phyloP scores from a whole-genome alignment of 176 grass and related monocot species.

The Guadua angustifolia region DNA sequence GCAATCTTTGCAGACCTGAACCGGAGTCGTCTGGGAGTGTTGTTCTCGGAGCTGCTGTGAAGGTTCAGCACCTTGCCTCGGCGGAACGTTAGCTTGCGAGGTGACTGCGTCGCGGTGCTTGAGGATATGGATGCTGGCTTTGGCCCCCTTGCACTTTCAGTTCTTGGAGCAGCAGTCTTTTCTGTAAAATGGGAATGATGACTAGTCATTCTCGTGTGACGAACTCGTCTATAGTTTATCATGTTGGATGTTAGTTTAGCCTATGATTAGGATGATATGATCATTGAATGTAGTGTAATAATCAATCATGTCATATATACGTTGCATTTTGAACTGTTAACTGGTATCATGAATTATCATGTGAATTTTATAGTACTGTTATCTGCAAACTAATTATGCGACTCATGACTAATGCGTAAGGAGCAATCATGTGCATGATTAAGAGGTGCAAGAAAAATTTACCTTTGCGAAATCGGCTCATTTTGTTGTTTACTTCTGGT shows the following conservation, averaged over 20 bases:
- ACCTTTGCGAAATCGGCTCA: conserved; percentile 39
- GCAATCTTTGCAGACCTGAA: conserved; percentile 45
- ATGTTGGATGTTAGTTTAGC: not conserved
- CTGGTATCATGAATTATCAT: not conserved
- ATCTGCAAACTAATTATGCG: not conserved
- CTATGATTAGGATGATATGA: not conserved
- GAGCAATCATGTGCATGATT: conserved; percentile 3
- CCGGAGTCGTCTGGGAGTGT: conserved; percentile 39
- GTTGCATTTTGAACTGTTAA: not conserved
- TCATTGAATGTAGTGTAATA: not conserved
- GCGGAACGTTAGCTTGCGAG: conserved; percentile 55
- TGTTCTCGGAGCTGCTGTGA: conserved; percentile 24
- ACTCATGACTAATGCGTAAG: not conserved
- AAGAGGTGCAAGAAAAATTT: not conserved
- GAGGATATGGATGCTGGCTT: conserved; percentile 11
- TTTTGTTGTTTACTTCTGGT: conserved; percentile 31
- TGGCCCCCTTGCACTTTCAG: conserved; percentile 29
- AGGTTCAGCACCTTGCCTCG: conserved; percentile 59
- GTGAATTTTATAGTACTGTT: not conserved
- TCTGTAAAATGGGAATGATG: not conserved
- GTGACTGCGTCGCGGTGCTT: not conserved
- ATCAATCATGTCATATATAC: not conserved
- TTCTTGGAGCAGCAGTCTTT: conserved; percentile 26
- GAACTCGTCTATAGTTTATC: not conserved
- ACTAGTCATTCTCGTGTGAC: not conserved